Evolutionary conservation across 2,329 filamentous ascomycete species (phyloP), one percentile per base, ranked within the genome.

Genomic region (Penicillium griseofulvum): DNA sequence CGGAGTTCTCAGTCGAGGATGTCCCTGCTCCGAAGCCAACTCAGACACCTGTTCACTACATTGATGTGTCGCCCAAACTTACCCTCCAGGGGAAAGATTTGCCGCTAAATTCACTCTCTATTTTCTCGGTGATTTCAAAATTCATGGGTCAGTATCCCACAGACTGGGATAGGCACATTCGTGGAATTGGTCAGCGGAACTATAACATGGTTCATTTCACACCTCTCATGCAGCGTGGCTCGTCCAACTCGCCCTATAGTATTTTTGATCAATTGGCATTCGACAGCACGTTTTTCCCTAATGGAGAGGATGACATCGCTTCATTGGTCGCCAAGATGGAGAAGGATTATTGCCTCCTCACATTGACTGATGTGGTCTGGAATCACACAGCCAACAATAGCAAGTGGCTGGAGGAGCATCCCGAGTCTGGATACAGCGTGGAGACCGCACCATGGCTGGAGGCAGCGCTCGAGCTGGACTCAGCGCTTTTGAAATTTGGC

Each of bases 141-240:
- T 97, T 97, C 77, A 95, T 99, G 90, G 94, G 94, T 59, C 87
- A 87, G 68, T 96, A 94, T 69, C 91, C 93, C 0, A 81, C 81
- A 16, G 90, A 96, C 67, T 99, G 93, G 92, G 86, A 97, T 70
- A 88, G 85, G 49, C 93, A 97, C 71, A 78, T 99, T 54, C 82
- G 83, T 54, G 92, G 94, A 28, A 96, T 99, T 71, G 89, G 90
- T 71, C 85, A 89, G 67, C 84, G 94, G 58, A 92, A 92, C 43
- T 99, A 99, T 81, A 99, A 99, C 77, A 97, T 97, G 91, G 86
- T 99, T 57, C 94, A 99, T 74, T 99, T 99, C 73, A 97, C 94
- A 2, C 94, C 94, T 10, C 80, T 99, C 62, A 94, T 96, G 81
- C 82, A 88, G 55, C 87, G 94, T 56, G 94, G 94, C 54, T 82